Evolutionary conservation across 1,284 basidiomycete species (phyloP), one percentile per base, ranked within the genome.

Genomic region (Cutaneotrichosporon sp.): DNA sequence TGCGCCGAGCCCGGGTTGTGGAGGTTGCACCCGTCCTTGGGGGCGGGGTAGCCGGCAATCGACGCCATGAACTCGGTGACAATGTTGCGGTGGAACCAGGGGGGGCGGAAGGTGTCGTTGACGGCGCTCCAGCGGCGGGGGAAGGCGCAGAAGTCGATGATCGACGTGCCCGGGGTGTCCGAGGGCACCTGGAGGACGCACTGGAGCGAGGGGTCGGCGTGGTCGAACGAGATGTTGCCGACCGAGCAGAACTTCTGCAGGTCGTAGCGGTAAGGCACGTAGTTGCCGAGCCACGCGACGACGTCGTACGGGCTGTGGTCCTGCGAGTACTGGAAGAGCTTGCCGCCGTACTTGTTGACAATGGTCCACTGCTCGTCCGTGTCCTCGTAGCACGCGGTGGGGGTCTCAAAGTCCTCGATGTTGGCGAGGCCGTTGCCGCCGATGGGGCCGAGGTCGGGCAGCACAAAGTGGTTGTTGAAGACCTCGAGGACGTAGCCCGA

Each of bases 231-330:
- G 68, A 89, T 86, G 59, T 84, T 85, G 33, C 87, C 87, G 59
- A 88, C 84, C 65, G 83, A 83, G 70, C 85, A 81, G 77, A 89
- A 89, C 72, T 87, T 87, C 70, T 83, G 82, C 71, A 88, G 74
- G 36, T 84, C 85, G 71, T 89, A 89, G 74, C 88, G 88, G 80
- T 87, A 89, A 1, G 87, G 87, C 3, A 87, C 82, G 68, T 89
- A 89, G 77, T 87, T 88, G 59, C 86, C 86, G 58, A 85, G 83
- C 84, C 85, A 88, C 0, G 87, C 87, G 49, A 89, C 87, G 31
- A 89, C 87, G 69, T 89, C 88, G 59, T 59, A 67, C 25, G 66
- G 66, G 14, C 52, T 49, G 63, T 67, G 63, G 31, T 49, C n/a
- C 62, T 85, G 78, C 83, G 84, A 36, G 83, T 74, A 67, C 84